These are phyloP conservation scores for Tylopilus balloui DNA, from an alignment of 768 basidiomycete genomes.

Conservation along the genomic window DNA sequence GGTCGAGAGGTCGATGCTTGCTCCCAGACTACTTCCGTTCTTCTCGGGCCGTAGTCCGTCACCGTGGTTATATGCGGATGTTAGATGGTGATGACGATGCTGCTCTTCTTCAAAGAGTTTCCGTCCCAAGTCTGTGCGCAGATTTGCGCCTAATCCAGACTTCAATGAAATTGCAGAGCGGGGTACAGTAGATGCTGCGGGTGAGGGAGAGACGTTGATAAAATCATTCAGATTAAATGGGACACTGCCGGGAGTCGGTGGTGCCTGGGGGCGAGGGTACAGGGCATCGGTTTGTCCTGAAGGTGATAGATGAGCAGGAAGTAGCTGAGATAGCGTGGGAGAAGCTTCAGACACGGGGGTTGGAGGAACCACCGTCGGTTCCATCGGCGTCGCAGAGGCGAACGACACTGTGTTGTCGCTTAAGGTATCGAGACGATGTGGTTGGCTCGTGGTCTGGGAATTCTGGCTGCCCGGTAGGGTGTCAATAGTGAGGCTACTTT, in stretches of 20 bases:
- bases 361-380: conserved; percentile 32
- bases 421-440: conserved; percentile 16
- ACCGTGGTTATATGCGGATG: conserved; percentile 10
- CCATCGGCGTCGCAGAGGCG: conserved; percentile 26
- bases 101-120: conserved; percentile 72
- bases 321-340: conserved; percentile 23
- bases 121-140: conserved; percentile 60
- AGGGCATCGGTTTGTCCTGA: conserved; percentile 19
- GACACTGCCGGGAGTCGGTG: conserved; percentile 35
- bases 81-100: conserved; percentile 36
- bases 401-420: conserved; percentile 14
- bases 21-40: conserved; percentile 24
- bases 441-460: conserved; percentile 20
- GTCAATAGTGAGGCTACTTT: conserved; percentile 25
- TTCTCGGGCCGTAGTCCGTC: conserved; percentile 28
- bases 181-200: conserved; percentile 36
- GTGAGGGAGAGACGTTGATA: conserved; percentile 69
- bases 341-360: conserved; percentile 28
- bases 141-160: conserved; percentile 42
- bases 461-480: conserved; percentile 25
- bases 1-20: conserved; percentile 30
- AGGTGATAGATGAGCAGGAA: conserved; percentile 26
- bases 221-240: conserved; percentile 68
- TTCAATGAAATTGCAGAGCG: conserved; percentile 31
- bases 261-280: conserved; percentile 28